Percentiles rank a stretch among this genome's conserved stretches.
Evolutionary conservation across 352 stramenopile species (phyloP).

Genomic region (Aphanomyces cochlioides): DNA sequence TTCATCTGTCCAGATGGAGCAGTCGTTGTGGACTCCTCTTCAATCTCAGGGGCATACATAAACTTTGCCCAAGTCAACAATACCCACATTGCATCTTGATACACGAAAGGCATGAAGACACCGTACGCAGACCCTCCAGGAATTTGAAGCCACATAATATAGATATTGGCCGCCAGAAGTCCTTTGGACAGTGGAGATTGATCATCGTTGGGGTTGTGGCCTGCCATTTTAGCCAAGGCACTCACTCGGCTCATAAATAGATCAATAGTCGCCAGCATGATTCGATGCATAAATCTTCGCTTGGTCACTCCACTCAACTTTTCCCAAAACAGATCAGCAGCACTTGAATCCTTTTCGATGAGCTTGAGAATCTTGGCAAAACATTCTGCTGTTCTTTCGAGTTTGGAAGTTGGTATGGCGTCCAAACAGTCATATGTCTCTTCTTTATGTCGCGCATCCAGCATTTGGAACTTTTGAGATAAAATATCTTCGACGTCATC

Average conservation of each 20-base stretch:
- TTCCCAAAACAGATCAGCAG: background rate
- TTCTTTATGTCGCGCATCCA: conserved; percentile 1
- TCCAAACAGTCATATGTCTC: conserved; percentile 9
- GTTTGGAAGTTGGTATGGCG: background rate
- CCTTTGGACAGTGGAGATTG: conserved; percentile 45
- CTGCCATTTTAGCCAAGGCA: background rate
- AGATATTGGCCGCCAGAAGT: conserved; percentile 66
- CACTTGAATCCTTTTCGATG: background rate
- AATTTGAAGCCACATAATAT: conserved; percentile 75
- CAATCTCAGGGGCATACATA: conserved; percentile 24
- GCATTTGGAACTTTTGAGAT: conserved; percentile 11
- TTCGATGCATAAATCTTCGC: conserved; percentile 4
- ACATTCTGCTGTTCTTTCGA: conserved; percentile 1
- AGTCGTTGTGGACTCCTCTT: background rate
- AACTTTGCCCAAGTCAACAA: conserved; percentile 63
- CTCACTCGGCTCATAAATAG: conserved; percentile 15
- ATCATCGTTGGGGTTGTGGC: background rate
- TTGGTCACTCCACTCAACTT: conserved; percentile 1
- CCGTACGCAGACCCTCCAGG: conserved; percentile 76
- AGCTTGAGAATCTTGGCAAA: background rate
- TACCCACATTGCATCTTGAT: conserved; percentile 71
- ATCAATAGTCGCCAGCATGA: background rate
- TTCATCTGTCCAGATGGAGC: conserved; percentile 4
- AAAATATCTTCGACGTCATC: conserved; percentile 19
- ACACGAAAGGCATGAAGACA: conserved; percentile 83